Evolutionary conservation across 1,284 basidiomycete species (phyloP).

Genomic region (Apiotrichum mycotoxinovorans): DNA sequence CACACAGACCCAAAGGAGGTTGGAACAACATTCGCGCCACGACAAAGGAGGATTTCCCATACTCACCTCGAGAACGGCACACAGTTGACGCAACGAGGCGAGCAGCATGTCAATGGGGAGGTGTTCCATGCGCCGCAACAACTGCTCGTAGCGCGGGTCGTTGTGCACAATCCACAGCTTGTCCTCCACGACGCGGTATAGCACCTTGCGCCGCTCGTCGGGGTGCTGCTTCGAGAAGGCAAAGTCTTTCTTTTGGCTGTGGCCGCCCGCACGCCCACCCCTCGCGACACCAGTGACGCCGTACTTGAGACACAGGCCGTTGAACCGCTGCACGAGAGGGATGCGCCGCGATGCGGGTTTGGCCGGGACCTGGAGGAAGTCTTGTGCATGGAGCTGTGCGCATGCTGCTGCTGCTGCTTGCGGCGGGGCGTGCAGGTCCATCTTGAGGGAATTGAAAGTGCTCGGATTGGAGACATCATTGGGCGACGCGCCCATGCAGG

Average conservation of each 20-base stretch:
- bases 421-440: too few relatives aligned
- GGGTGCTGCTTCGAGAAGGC: background rate
- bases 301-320: constrained; percentile 2
- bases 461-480: too few relatives aligned
- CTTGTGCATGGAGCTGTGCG: background rate
- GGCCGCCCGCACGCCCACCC: too few relatives aligned
- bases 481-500: background rate
- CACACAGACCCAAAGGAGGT: background rate
- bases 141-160: background rate
- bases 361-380: background rate
- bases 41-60: background rate
- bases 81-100: background rate
- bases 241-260: too few relatives aligned
- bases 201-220: background rate
- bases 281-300: background rate
- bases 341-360: background rate
- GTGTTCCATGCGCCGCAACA: background rate
- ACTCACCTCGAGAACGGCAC: background rate
- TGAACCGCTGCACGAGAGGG: background rate
- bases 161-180: background rate
- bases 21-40: background rate
- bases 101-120: background rate
- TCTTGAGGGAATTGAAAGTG: too few relatives aligned
- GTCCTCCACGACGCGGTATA: background rate
- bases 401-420: background rate